Base-by-base conservation (phyloP, 257 asterid genomes). In the Nicotiana tabacum region DNA sequence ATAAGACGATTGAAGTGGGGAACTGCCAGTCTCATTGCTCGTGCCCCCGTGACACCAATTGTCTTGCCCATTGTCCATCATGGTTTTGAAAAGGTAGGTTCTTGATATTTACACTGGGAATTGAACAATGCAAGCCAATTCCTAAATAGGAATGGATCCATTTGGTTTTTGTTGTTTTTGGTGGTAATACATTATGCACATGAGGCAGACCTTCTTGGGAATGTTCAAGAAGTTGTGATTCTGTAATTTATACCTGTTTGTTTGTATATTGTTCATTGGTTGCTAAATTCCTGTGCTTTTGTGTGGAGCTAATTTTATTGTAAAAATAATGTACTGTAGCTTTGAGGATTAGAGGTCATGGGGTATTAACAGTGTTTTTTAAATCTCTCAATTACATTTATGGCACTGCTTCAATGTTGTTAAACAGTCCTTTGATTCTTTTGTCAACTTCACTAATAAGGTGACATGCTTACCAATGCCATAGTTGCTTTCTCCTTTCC, bases 1-100 rank as follows among this genome's bases (percentile, higher is more conserved):
- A 91, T 94, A 87, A 85, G 97, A 81, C 89, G 98, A 82, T 89
- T 96, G 90, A 96, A 96, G 83, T 96, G 99, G 99, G 98, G 99
- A 83, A 93, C 98, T 46, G 98, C 99, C 85, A 94, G 99, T 90
- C 99, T 96, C 81, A 93, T 96, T 83, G 95, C 89, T 43, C 98
- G 99, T 81, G 93, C 98, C 51, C 98, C 98, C 33, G 90, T 94
- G 61, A 89, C 97, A 85, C 99, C 99, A 27, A 91, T 96, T 85
- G 97, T 96, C 88, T 82, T 96, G 87, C 99, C 99, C 81, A 92
- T 96, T 78, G 85, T 93, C 85, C 99, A 93, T 88, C 97, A 65
- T 84, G 99, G 99, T 83, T 91, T 94, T 76, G 92, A 96, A 87
- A 88, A 94, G 97, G 99, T 96, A 78, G 62, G 66, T 64, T 77